Evolutionary conservation across 2,329 filamentous ascomycete genomes (phyloP).

Genomic region (Hortaea werneckii): DNA sequence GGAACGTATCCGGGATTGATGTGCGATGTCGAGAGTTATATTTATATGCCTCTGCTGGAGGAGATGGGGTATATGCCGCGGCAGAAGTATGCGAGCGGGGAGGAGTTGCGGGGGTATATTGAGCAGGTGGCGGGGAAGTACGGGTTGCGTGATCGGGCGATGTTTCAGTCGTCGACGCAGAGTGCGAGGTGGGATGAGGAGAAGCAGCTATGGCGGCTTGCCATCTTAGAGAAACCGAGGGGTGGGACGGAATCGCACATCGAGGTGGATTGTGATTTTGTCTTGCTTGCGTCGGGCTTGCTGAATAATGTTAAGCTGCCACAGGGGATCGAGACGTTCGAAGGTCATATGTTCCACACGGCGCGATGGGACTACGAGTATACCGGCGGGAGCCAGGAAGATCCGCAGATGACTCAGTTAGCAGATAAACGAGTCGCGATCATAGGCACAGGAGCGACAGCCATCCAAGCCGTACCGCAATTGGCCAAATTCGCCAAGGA

Average conservation of each 20-base stretch:
- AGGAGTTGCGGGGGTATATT: conserved; percentile 39
- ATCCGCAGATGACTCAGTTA: conserved; percentile 27
- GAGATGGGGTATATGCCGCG: conserved; percentile 49
- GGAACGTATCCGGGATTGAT: conserved; percentile 29
- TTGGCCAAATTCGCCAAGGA: conserved; percentile 29
- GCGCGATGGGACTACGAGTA: conserved; percentile 35
- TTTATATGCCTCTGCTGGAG: conserved; percentile 52
- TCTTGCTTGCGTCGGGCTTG: conserved; percentile 29
- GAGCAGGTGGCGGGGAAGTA: conserved; percentile 37
- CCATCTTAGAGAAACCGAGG: conserved; percentile 21
- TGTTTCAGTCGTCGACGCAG: conserved; percentile 40
- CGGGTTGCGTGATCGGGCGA: conserved; percentile 30
- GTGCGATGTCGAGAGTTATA: conserved; percentile 51
- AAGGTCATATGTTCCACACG: conserved; percentile 35
- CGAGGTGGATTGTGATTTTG: conserved; percentile 28
- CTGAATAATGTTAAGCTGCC: conserved; percentile 37
- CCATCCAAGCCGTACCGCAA: conserved; percentile 32
- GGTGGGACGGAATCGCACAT: conserved; percentile 13
- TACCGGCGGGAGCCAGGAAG: conserved; percentile 28
- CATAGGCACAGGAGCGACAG: conserved; percentile 37
- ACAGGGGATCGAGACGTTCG: conserved; percentile 30
- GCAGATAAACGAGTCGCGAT: conserved; percentile 33
- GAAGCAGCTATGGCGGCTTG: conserved; percentile 24
- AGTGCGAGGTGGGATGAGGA: conserved; percentile 40
- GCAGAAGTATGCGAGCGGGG: conserved; percentile 36